Evolutionary conservation across 345 rosid genomes (phyloP).

Genomic region (Ceriops zippeliana): DNA sequence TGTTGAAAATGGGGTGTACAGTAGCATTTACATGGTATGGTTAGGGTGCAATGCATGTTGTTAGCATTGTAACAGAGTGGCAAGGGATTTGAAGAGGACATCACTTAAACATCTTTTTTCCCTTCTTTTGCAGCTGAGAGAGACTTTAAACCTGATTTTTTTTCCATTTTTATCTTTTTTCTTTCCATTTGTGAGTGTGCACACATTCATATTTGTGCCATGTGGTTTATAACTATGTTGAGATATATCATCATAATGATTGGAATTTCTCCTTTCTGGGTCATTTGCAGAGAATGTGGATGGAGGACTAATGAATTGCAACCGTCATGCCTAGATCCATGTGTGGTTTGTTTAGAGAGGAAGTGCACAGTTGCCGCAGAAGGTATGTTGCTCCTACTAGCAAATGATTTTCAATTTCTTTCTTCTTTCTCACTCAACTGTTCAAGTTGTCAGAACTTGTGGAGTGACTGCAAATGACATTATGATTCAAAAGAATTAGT

Average conservation of each 20-base stretch:
- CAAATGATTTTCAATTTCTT: background rate
- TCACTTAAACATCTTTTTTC: no score
- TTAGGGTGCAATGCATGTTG: background rate
- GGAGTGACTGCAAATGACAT: background rate
- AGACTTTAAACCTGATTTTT: no score
- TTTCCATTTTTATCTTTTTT: no score
- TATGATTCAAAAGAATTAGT: background rate
- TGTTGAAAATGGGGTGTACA: background rate
- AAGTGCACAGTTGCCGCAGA: slow-evolving; percentile 76
- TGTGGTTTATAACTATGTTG: background rate
- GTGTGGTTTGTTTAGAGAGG: slow-evolving; percentile 85
- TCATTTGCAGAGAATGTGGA: slow-evolving; percentile 74
- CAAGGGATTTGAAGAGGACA: background rate
- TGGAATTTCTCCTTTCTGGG: slow-evolving; percentile 2
- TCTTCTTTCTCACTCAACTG: background rate
- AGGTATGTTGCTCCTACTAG: slow-evolving; percentile 38
- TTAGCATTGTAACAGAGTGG: background rate
- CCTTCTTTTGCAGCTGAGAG: background rate
- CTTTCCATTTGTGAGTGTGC: no score
- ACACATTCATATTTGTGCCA: background rate
- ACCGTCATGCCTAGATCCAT: slow-evolving; percentile 61
- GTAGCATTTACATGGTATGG: background rate
- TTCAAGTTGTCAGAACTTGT: background rate
- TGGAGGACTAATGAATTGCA: slow-evolving; percentile 58
- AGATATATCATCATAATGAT: slow-evolving; percentile 3